Evolutionary conservation across 2,329 filamentous ascomycete genomes (phyloP), one percentile per base, ranked within the genome.

Genomic region (Colletotrichum costaricense): DNA sequence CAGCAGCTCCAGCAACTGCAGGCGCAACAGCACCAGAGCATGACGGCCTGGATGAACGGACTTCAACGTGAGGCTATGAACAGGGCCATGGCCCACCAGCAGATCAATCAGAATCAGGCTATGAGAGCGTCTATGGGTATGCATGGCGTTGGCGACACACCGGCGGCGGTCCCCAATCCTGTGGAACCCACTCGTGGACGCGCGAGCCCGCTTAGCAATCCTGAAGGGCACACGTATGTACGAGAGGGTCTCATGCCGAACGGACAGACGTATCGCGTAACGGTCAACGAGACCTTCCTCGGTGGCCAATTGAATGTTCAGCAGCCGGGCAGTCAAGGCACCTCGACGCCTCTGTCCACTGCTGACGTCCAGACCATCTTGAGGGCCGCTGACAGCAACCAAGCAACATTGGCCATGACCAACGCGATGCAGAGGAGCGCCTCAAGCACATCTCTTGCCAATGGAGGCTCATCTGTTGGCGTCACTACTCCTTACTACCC

Each of bases 341-440:
- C 52, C 42, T 63, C 67, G 22, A 63, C 74, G 46, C 63, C 74
- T 38, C 77, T 87, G 35, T 84, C 85, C 14, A 79, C 83, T 3
- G 78, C 79, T 28, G 87, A 89, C 16, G 80, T 87, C 3, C 86
- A 86, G 60, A 86, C 83, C 67, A 84, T 87, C 35, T 76, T 88
- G 12, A 84, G 86, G 35, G 81, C 81, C 42, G 85, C 84, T 6
- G 88, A 89, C 76, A 81, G 84, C 28, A 82, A 78, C 42, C 84
- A 87, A 75, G 84, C 85, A 3, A 82, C 84, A 1, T 79, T 82
- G 52, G 77, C 79, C 24, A 84, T 86, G 81, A 82, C 85, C 2
- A 82, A 83, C 75, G 85, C 87, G 46, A 87, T 89, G 85, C 86
- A 88, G 56, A 83, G 87, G 67, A 89, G 85, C 76, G 82, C 85